A percentile compares a stretch with the other conserved stretches of the same genome.
Evolutionary conservation across 345 rosid species (phyloP).

Genomic region (Gossypium sturtianum): DNA sequence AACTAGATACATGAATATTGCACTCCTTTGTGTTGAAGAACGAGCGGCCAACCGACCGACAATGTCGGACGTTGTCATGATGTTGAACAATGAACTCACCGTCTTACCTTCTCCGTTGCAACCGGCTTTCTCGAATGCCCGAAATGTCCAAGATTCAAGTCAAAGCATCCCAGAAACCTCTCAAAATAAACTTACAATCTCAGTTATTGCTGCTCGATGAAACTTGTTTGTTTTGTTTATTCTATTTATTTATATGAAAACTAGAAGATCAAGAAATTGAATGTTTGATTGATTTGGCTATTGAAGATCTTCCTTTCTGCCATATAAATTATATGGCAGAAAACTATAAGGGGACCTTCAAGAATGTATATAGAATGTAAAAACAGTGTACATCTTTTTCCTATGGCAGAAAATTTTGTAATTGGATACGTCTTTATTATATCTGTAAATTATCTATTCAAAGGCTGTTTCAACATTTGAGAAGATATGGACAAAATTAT

Average conservation of each 20-base stretch:
- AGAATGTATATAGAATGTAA: no score
- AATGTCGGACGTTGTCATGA: conserved; percentile 2
- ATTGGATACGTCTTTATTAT: no score
- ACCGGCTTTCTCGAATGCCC: conserved; percentile 1
- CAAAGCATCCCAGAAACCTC: not conserved
- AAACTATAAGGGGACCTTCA: no score
- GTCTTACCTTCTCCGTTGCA: not conserved
- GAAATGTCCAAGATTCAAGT: not conserved
- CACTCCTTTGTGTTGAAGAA: conserved; percentile 5
- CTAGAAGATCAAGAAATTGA: not conserved
- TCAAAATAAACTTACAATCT: not conserved
- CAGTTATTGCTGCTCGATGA: not conserved
- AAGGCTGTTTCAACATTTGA: no score
- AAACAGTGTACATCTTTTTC: no score
- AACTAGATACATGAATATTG: not conserved
- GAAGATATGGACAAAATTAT: no score
- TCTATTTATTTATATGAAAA: not conserved
- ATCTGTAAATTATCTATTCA: no score
- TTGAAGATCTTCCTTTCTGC: not conserved
- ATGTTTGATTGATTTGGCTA: not conserved
- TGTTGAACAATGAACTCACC: conserved; percentile 1
- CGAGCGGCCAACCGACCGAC: not conserved
- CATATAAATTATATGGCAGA: no score
- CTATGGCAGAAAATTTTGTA: no score
- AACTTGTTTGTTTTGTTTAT: not conserved